Base-by-base conservation (phyloP, 345 rosid species). In the Draba incana region DNA sequence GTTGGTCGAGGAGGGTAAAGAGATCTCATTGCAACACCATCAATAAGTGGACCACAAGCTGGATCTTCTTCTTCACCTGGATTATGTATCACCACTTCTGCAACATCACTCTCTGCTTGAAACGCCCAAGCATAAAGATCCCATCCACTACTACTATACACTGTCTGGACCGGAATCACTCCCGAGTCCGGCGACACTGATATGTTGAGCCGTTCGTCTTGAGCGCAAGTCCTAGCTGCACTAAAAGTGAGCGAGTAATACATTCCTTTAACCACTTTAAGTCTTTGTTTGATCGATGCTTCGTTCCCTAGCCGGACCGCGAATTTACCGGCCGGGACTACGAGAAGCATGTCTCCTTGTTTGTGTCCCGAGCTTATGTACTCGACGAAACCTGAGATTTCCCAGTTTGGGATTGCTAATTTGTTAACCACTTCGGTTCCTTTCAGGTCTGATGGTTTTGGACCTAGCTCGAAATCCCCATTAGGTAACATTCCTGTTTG, bases 331-430 rank as follows among this genome's bases (percentile, higher is more conserved):
- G 57, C 85, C 0, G 97, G 98, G 20, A 92, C 98, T 6, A 92
- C 86, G 11, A 92, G 88, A 45, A 90, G 50, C 98, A 92, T 92
- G 82, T 85, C 98, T 13, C 98, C 96, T 77, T 92, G 98, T 77
- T 84, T 92, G 28, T 90, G 96, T 6, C 98, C 98, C 7, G 96
- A 86, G 65, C 71, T 82, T 13, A 92, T 90, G 86, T 90, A 90
- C 66, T 92, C 96, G 2, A 92, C 93, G 43, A 79, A 85, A 0
- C 98, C 98, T 2, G 87, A 80, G 7, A 85, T 71, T 72, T 85
- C 92, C 98, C 98, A 92, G 8, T 62, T 73, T 1, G 98, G 98
- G 14, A 92, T 82, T 0, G 86, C 88, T 14, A 64, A 44, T 7
- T 78, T 79, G 47, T 76, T 80, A 0, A 76, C 14, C 6, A 92